These are phyloP conservation scores for Cystobasidium onofrii DNA, from an alignment of 768 basidiomycete species.

Conservation along the genomic window DNA sequence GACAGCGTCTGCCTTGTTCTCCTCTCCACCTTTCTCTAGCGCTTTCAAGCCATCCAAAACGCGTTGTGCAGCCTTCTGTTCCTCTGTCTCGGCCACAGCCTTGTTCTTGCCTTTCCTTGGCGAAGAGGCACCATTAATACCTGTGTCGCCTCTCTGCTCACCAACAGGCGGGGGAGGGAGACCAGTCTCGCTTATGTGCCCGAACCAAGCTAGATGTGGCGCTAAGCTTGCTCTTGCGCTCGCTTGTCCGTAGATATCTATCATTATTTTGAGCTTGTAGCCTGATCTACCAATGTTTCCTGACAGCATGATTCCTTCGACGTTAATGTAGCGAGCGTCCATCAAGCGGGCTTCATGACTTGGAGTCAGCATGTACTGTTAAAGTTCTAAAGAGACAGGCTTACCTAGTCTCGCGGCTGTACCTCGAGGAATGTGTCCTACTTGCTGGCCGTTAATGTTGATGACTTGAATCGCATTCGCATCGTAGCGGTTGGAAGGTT, in stretches of 20 bases:
- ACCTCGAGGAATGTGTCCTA: constrained; percentile 15
- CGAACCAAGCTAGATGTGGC: constrained; percentile 1
- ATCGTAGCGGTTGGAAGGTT: constrained; percentile 25
- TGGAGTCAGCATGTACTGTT: too few relatives aligned
- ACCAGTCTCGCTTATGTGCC: background rate
- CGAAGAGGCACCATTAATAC: background rate
- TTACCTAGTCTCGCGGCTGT: constrained; percentile 16
- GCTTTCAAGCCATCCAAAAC: constrained; percentile 10
- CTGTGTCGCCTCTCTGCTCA: background rate
- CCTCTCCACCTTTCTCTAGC: constrained; percentile 3
- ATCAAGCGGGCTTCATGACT: constrained; percentile 2
- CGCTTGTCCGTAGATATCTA: constrained; percentile 15
- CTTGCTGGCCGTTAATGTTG: background rate
- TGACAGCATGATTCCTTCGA: background rate
- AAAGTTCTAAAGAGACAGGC: too few relatives aligned
- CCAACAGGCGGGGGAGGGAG: background rate
- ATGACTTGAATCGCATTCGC: constrained; percentile 29
- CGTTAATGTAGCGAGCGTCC: background rate
- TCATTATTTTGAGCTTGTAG: constrained; percentile 4
- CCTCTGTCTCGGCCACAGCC: constrained; percentile 5
- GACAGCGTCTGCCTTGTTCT: constrained; percentile 1
- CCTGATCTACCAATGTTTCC: background rate
- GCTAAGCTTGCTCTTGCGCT: background rate
- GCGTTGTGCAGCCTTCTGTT: background rate
- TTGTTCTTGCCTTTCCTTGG: constrained; percentile 10